Conservation (phyloP, 139 green algal genomes). For the Chlorella sp. region DNA sequence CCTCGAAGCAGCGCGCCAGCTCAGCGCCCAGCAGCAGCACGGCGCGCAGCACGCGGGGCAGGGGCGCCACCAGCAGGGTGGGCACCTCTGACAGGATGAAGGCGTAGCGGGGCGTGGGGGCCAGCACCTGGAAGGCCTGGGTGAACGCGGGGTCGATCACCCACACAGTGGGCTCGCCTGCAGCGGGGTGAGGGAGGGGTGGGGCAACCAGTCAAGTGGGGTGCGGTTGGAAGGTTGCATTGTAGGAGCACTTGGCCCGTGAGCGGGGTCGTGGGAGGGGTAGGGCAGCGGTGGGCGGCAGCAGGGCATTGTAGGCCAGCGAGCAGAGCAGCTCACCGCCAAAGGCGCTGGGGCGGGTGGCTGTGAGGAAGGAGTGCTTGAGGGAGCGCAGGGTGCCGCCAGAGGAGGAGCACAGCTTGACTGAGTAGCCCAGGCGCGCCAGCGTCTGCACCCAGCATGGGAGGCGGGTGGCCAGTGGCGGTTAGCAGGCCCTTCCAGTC, state of each 20-base stretch:
- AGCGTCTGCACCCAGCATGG: background rate
- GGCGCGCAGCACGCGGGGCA: constrained; percentile 3
- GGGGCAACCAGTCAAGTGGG: too few species aligned
- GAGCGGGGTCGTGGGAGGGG: too few species aligned
- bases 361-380: constrained; percentile 22
- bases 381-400: constrained; percentile 24
- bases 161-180: constrained; percentile 15
- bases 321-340: background rate
- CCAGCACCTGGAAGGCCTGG: constrained; percentile 14
- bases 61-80: constrained; percentile 15
- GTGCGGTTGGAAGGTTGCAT: too few species aligned
- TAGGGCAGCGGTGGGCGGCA: too few species aligned
- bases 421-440: constrained; percentile 16
- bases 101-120: constrained; percentile 10
- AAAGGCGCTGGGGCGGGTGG: background rate
- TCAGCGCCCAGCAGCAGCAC: constrained; percentile 23
- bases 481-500: too few species aligned
- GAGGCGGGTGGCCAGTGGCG: too few species aligned
- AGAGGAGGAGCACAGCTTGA: background rate
- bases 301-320: too few species aligned
- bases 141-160: constrained; percentile 38
- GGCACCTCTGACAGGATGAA: constrained; percentile 24
- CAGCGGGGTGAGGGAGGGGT: too few species aligned
- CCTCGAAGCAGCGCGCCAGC: constrained; percentile 33
- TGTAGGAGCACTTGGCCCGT: too few species aligned